Evolutionary conservation across 2,329 filamentous ascomycete genomes (phyloP), one percentile per base, ranked within the genome.

Genomic region (Tolypocladium album): DNA sequence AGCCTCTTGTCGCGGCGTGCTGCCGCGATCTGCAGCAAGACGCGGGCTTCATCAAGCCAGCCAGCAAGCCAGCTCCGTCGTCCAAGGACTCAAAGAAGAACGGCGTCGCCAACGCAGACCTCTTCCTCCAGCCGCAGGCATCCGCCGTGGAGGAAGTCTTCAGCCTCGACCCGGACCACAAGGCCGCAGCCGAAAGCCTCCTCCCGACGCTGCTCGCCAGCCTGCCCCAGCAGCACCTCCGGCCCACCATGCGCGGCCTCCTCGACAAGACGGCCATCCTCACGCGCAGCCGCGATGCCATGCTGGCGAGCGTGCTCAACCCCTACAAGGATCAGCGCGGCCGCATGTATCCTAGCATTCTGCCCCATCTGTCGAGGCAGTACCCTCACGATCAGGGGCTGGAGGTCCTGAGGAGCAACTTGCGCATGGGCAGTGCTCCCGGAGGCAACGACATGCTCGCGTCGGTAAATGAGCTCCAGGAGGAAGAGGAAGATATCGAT

Each of bases 211-310:
- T 90, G 1, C 78, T 95, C 24, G 80, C 80, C 22, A 78, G 79
- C 60, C 73, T 94, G 3, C 85, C 88, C 1, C 83, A 88, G 60
- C 78, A 84, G 57, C 79, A 85, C 68, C 74, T 96, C 43, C 82
- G 88, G n/a, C 83, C 87, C 11, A 83, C 88, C 2, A 70, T 90
- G 24, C 87, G 93, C 58, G 83, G 86, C 13, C 84, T 90, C 56
- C 79, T 96, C 63, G 91, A 97, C 68, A 88, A 89, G 64, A 90
- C 89, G 3, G 88, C 90, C 24, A 88, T 96, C 60, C 75, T 96
- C 27, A 82, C 80, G 6, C 79, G 81, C 61, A 81, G 87, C 70
- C 86, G 85, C 68, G 79, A 86, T 39, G 88, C 89, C 50, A 89
- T 97, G 82, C 69, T 94, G 13, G 85, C 91, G 7, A 93, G 90